These are phyloP conservation scores for Penicillium coffeae DNA, from an alignment of 495 filamentous ascomycete species.

Conservation along the genomic window DNA sequence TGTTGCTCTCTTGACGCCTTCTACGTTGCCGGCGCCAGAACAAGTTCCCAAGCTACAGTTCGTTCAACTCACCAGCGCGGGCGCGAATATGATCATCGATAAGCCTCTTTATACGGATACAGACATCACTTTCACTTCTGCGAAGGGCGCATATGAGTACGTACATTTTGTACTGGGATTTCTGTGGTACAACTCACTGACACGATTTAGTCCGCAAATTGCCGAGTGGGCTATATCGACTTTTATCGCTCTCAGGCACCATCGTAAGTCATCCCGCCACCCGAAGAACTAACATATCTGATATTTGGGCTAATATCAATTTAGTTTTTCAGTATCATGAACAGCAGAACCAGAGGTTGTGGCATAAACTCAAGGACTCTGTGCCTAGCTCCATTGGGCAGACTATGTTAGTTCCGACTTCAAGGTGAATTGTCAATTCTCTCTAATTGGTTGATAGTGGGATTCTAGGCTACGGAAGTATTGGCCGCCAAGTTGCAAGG, in stretches of 20 bases:
- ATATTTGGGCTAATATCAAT: neutral
- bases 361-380: neutral
- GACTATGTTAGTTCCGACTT: neutral
- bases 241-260: neutral
- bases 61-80: neutral
- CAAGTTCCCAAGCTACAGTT: neutral
- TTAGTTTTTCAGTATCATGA: neutral
- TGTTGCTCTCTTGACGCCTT: neutral
- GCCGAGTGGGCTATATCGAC: neutral
- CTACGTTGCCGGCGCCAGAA: neutral
- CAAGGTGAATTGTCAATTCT: neutral
- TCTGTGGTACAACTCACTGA: neutral
- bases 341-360: neutral
- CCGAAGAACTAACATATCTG: neutral
- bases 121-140: neutral
- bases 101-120: neutral
- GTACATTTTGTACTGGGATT: neutral
- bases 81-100: neutral
- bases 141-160: neutral
- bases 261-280: neutral
- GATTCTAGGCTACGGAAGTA: slow-evolving; percentile 81
- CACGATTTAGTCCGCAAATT: neutral
- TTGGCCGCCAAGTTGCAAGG: slow-evolving; percentile 72
- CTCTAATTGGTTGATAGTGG: slow-evolving; percentile 29
- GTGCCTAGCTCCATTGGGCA: neutral